A percentile compares a stretch with the other conserved stretches of the same genome.
phyloP scores from a whole-genome alignment of 2,329 filamentous ascomycete species.

The Sclerotinia subarctica region DNA sequence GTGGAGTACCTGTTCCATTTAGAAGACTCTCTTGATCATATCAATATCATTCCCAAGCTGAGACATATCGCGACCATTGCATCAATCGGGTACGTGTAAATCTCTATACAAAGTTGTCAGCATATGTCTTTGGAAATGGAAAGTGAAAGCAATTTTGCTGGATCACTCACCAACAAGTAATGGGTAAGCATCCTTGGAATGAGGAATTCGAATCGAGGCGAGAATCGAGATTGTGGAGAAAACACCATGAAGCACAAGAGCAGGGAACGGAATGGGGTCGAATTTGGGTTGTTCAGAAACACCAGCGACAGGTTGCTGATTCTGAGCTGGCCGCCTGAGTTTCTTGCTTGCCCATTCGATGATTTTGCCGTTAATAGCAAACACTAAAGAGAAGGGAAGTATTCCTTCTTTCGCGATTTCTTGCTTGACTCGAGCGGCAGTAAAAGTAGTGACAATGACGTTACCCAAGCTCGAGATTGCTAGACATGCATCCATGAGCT shows the following conservation, averaged over 20 bases:
- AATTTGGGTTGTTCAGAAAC: background rate
- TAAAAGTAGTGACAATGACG: constrained; percentile 56
- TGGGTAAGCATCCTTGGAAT: constrained; percentile 17
- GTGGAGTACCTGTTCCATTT: constrained; percentile 12
- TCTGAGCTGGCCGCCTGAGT: constrained; percentile 23
- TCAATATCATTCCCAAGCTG: constrained; percentile 13
- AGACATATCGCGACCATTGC: constrained; percentile 35
- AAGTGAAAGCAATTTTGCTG: background rate
- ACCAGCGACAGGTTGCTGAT: constrained; percentile 33
- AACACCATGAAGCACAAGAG: constrained; percentile 29
- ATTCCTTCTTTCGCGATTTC: constrained; percentile 59
- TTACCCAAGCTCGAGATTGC: constrained; percentile 48
- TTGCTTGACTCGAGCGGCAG: constrained; percentile 54
- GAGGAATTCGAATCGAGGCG: constrained; percentile 13
- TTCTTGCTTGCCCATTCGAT: constrained; percentile 33
- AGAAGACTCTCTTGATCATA: background rate
- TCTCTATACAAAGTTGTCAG: constrained; percentile 33
- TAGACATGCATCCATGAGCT: constrained; percentile 47
- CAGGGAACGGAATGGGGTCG: constrained; percentile 21
- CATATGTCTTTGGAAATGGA: constrained; percentile 19
- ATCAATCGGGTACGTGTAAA: constrained; percentile 45
- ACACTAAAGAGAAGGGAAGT: constrained; percentile 41
- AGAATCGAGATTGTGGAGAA: constrained; percentile 26
- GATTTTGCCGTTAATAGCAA: constrained; percentile 46
- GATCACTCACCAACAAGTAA: constrained; percentile 14